Base-by-base conservation (phyloP, 106 monocot genomes). In the Ottelia alismoides region DNA sequence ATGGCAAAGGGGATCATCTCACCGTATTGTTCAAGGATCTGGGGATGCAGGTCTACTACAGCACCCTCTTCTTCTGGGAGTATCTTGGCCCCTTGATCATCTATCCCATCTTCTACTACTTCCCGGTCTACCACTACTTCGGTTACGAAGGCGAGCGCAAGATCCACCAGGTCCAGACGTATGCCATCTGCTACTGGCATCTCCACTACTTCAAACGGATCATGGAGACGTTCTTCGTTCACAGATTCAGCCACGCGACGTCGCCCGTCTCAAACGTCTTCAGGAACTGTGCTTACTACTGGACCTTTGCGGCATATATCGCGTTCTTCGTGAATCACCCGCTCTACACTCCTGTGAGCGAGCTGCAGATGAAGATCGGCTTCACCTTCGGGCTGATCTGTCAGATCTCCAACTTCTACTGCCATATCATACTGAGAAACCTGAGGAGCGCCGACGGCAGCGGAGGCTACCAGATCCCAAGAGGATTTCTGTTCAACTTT, bases 151-250 rank as follows among this genome's bases (percentile, higher is more conserved):
- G 31, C 20, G 60, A 75, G 52, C 74, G 75, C 6, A 57, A 58
- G 14, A 80, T 80, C 17, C 77, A 74, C 45, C 84, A 72, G 11
- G 84, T 57, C 31, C 89, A 90, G 56, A 91, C 90, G 1, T 80
- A 78, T 40, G 90, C 90, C 47, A 62, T 81, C 64, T 91, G 78
- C 55, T 84, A 84, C 70, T 91, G 80, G 80, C 72, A 77, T 58
- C 72, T 84, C 60, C 90, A 91, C 50, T 91, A 91, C 74, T 72
- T 75, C 71, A 91, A 91, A 48, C 70, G 90, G 3, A 84, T 91
- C 27, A 64, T 84, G 68, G 90, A 91, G 64, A 91, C 90, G n/a
- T 84, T 91, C 74, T 91, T 91, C 28, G 81, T 91, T 1, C 90
- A 91, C 51, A 55, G 84, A 47, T 91, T 91, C 75, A 84, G 84